A percentile compares a stretch with the other conserved stretches of the same genome.
phyloP scores from a whole-genome alignment of 306 rosid genomes.

The Quercus dentata region DNA sequence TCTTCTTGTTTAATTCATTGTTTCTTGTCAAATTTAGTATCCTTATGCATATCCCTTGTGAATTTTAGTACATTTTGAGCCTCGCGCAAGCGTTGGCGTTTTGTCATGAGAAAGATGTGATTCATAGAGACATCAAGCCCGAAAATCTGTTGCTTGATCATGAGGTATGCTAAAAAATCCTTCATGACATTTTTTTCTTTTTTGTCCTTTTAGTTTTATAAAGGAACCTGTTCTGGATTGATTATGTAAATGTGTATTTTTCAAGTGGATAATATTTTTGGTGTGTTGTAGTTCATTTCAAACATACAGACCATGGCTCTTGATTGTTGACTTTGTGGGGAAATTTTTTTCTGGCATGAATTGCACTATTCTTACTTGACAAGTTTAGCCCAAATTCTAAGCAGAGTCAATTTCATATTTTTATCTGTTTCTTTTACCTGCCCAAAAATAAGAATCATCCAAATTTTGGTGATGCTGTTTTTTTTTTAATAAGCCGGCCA shows the following conservation, averaged over 20 bases:
- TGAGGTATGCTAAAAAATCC: conserved; percentile 45
- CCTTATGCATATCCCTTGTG: conserved; percentile 9
- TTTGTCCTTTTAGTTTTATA: background rate
- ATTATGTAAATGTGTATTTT: background rate
- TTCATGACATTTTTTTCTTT: background rate
- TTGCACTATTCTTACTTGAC: background rate
- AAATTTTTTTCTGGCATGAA: background rate
- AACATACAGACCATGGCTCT: background rate
- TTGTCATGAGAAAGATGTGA: conserved; percentile 89
- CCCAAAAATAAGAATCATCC: background rate
- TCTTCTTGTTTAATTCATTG: background rate
- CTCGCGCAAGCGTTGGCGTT: conserved; percentile 80
- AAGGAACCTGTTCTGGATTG: background rate
- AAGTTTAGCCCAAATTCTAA: background rate
- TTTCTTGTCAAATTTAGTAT: background rate
- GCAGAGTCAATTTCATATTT: background rate
- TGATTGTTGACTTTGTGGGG: background rate
- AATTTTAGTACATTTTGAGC: conserved; percentile 64
- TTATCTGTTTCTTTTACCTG: background rate
- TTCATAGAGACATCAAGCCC: conserved; percentile 94
- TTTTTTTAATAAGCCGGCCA: background rate
- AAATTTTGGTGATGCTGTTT: background rate
- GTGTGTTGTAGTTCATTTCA: background rate
- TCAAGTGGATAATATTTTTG: background rate
- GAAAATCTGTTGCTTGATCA: conserved; percentile 88